Base-by-base conservation (phyloP, 176 grass and related monocot species). In the Avena sativa region DNA sequence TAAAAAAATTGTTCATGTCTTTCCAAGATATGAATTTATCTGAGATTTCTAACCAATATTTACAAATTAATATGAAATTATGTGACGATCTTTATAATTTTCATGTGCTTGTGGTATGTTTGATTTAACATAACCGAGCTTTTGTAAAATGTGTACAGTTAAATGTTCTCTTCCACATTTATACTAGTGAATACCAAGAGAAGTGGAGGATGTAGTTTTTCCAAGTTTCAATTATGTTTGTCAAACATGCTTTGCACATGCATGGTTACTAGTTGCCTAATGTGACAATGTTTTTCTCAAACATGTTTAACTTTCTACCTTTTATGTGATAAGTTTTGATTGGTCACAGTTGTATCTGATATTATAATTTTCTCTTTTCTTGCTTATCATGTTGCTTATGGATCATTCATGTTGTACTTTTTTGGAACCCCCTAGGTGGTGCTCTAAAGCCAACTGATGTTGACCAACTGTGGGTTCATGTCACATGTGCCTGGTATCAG, bases 401-500 rank as follows among this genome's bases (percentile, higher is more conserved):
- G 61, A 79, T 71, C 23, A 60, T 71, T 38, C 10, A 77, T 82
- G 82, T 2, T 71, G 30, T 82, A 85, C 32, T 36, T 56, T 61
- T 79, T 51, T 83, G 9, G 46, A 74, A 80, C 80, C 15, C 76
- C 5, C 14, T 67, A 99, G 97, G 97, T 4, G 97, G 97, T 63
- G 97, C 97, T 69, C 87, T 99, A 16, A 99, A 99, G 89, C 92
- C 83, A 81, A 94, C 97, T 62, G 89, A 94, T 89, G 74, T 96
- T 89, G 90, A 92, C 71, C 78, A 89, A 85, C 79, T 99, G 38
- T 99, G 94, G 97, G 94, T 94, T 87, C 97, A 99, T 90, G 49
- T 99, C 53, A 96, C 91, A 78, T 99, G 97, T 78, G 93, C 94
- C 23, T 99, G 97, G 97, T 99, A 93, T 90, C 97, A 94, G 78